A percentile compares a stretch with the other conserved stretches of the same genome.
These are phyloP conservation scores for Candida chilensis DNA, from an alignment of 805 yeast species.

Conservation along the genomic window DNA sequence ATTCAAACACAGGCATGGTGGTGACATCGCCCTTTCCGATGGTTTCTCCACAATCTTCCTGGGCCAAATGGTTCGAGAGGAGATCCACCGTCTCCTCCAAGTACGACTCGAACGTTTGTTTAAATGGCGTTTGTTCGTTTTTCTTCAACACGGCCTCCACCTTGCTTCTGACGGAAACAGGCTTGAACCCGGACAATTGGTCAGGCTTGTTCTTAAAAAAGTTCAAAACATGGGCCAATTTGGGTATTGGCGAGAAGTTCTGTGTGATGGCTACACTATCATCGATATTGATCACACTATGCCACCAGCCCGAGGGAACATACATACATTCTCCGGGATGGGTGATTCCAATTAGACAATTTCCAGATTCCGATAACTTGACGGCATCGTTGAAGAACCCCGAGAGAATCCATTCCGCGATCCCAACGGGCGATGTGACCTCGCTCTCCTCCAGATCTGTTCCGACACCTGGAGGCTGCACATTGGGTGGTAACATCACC, in stretches of 20 bases:
- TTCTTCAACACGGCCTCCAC: constrained; percentile 17
- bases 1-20: constrained; percentile 51
- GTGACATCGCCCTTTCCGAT: constrained; percentile 15
- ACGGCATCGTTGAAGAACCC: constrained; percentile 73
- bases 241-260: constrained; percentile 69
- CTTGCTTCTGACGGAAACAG: constrained; percentile 35
- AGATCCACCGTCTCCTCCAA: constrained; percentile 8
- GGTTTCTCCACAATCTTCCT: constrained; percentile 62
- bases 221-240: constrained; percentile 49
- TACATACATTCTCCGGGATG: constrained; percentile 78
- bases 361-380: constrained; percentile 33
- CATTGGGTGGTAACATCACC: constrained; percentile 79
- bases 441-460: constrained; percentile 74
- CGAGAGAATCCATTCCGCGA: constrained; percentile 83
- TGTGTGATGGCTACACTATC: constrained; percentile 84
- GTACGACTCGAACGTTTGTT: constrained; percentile 12
- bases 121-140: constrained; percentile 12
- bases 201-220: constrained; percentile 59
- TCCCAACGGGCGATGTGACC: constrained; percentile 85
- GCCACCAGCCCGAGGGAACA: constrained; percentile 99
- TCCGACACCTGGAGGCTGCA: constrained; percentile 79
- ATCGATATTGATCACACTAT: constrained; percentile 76
- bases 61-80: constrained; percentile 10
- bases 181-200: constrained; percentile 77
- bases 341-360: constrained; percentile 62